phyloP scores from a whole-genome alignment of 495 filamentous ascomycete species.

The Penicillium cosmopolitanum region DNA sequence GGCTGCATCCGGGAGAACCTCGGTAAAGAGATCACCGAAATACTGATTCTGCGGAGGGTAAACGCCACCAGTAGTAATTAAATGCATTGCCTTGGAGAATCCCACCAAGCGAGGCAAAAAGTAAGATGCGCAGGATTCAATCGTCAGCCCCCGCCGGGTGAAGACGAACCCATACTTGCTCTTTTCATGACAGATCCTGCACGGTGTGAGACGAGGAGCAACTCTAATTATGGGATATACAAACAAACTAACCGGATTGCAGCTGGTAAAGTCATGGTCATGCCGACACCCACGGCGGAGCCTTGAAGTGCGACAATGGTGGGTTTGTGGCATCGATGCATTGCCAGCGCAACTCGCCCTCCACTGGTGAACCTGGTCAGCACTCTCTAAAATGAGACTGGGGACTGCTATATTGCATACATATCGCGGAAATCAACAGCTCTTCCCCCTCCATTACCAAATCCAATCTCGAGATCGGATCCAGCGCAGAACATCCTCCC shows the following conservation, averaged over 20 bases:
- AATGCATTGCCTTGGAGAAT: conserved; percentile 53
- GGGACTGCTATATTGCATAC: conserved; percentile 10
- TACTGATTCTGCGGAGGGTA: conserved; percentile 44
- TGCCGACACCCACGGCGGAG: conserved; percentile 63
- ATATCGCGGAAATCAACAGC: conserved; percentile 29
- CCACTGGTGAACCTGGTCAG: conserved; percentile 32
- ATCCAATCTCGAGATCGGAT: conserved; percentile 56
- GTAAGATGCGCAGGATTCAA: conserved; percentile 62
- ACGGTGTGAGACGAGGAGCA: background rate
- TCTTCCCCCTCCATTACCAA: conserved; percentile 35
- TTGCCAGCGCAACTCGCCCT: conserved; percentile 58
- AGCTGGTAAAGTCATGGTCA: conserved; percentile 65
- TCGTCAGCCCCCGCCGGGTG: conserved; percentile 57
- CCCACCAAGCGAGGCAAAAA: conserved; percentile 65
- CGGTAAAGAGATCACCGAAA: conserved; percentile 55
- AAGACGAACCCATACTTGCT: conserved; percentile 65
- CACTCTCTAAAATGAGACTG: background rate
- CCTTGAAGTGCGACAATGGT: conserved; percentile 64
- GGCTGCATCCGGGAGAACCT: conserved; percentile 50
- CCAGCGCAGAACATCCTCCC: conserved; percentile 64
- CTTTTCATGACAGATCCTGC: conserved; percentile 44
- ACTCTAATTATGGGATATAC: background rate
- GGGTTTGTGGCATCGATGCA: conserved; percentile 62
- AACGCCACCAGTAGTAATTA: conserved; percentile 38
- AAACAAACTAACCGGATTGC: conserved; percentile 42